Base-by-base conservation (phyloP, 2,329 filamentous ascomycete species). In the Elsinoe ampelina region DNA sequence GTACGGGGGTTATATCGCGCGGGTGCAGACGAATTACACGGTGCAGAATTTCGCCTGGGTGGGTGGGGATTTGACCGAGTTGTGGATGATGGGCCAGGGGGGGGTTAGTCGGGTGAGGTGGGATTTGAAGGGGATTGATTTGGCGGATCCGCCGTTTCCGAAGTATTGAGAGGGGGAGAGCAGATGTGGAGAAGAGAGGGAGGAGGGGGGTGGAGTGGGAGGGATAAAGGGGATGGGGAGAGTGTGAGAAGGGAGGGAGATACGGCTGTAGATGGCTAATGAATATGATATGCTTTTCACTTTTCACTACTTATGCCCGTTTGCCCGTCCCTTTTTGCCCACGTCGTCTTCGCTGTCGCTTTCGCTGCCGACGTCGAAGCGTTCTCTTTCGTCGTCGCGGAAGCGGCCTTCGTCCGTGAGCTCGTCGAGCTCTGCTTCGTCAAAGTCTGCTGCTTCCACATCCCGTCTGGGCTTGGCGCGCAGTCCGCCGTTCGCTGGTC, bases 371-470 rank as follows among this genome's bases (percentile, higher is more conserved):
- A 62, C 59, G 50, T 61, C 54, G 36, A 62, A 62, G 17, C 58
- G 20, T 35, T 63, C 61, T 64, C 19, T 67, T 65, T 62, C 60
- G 54, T 38, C 58, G 15, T 67, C 64, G n/a, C 64, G 62, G 11
- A 54, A 48, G 22, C 67, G 64, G 3, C 63, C 60, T 20, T 57
- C 50, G 22, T 66, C 64, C 12, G 75, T 71, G 34, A 82, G 64
- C 58, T 80, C 74, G 63, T 84, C 80, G 17, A 84, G 68, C 65
- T 84, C 81, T 2, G 76, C 71, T 64, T 84, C 81, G 59, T 84
- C 80, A 64, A 82, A 84, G 62, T 82, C 80, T 13, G 78, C 80
- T 26, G 80, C 80, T 66, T 84, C 81, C 17, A 85, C 69, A 66
- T 84, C 82, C 26, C 65, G 65, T 58, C 73, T 75, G 57, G 70